phyloP scores from a whole-genome alignment of 2,329 filamentous ascomycete genomes.

The Basipetospora chlamydospora region DNA sequence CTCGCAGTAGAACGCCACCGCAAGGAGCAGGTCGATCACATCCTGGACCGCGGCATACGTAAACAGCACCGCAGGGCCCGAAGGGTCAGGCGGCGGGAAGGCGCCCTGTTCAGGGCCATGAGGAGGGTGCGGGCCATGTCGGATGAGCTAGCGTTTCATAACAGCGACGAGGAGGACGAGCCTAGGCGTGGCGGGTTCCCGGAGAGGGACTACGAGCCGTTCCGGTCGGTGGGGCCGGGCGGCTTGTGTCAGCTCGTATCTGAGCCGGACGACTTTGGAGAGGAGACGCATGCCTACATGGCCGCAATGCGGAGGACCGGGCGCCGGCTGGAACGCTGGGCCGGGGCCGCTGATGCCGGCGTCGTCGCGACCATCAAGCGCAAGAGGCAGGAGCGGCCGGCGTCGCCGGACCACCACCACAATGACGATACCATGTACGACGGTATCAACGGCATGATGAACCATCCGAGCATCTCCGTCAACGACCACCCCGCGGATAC shows the following conservation, averaged over 20 bases:
- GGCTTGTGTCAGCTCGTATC: conserved; percentile 46
- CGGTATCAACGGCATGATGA: conserved; percentile 11
- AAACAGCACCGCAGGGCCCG: conserved; percentile 49
- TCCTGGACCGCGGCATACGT: conserved; percentile 60
- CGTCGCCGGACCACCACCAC: conserved; percentile 11
- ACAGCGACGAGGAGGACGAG: conserved; percentile 34
- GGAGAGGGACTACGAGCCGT: conserved; percentile 20
- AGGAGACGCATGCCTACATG: conserved; percentile 53
- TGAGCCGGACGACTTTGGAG: conserved; percentile 62
- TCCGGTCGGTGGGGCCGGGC: conserved; percentile 43
- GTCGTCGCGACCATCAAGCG: conserved; percentile 33
- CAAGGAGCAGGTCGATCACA: conserved; percentile 66
- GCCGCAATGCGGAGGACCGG: conserved; percentile 49
- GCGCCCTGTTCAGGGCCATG: conserved; percentile 52
- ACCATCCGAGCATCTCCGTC: conserved; percentile 16
- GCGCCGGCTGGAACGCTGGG: conserved; percentile 58
- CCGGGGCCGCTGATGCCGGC: conserved; percentile 31
- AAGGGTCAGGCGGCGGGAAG: conserved; percentile 47
- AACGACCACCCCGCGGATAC: conserved; percentile 12
- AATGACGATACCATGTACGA: conserved; percentile 18
- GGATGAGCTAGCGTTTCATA: conserved; percentile 47
- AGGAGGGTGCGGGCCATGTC: conserved; percentile 42
- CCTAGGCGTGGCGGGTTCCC: conserved; percentile 17
- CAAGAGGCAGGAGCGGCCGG: conserved; percentile 10
- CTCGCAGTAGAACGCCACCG: conserved; percentile 67